Evolutionary conservation across 2,329 filamentous ascomycete genomes (phyloP).

Genomic region (Alternaria conjuncta): DNA sequence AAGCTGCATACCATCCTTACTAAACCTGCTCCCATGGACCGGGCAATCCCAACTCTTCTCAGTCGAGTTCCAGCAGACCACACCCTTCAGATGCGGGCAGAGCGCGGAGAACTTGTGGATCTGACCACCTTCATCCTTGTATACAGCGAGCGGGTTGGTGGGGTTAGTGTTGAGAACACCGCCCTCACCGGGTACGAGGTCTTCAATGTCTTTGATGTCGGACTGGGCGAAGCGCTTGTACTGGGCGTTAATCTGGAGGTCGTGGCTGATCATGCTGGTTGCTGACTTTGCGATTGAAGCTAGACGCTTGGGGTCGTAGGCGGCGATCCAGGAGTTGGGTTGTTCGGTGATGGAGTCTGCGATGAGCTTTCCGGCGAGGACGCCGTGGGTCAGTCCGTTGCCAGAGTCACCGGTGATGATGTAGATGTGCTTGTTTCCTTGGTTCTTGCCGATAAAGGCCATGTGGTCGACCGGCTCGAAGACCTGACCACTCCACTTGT

Average conservation of each 20-base stretch:
- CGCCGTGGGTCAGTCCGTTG: slow-evolving; percentile 64
- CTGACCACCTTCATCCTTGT: slow-evolving; percentile 62
- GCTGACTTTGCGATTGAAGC: slow-evolving; percentile 54
- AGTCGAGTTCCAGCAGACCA: slow-evolving; percentile 62
- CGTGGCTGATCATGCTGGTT: slow-evolving; percentile 57
- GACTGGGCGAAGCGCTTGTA: slow-evolving; percentile 62
- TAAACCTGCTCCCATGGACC: slow-evolving; percentile 53
- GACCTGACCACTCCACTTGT: slow-evolving; percentile 65
- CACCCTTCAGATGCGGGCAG: slow-evolving; percentile 63
- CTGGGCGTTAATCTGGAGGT: slow-evolving; percentile 62
- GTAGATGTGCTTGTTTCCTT: slow-evolving; percentile 59
- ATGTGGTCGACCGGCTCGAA: slow-evolving; percentile 63
- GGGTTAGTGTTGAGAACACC: slow-evolving; percentile 60
- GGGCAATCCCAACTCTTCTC: slow-evolving; percentile 58
- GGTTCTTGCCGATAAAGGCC: slow-evolving; percentile 64
- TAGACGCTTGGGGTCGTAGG: slow-evolving; percentile 61
- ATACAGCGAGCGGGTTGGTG: slow-evolving; percentile 60
- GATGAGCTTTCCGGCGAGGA: slow-evolving; percentile 60
- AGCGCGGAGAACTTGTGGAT: slow-evolving; percentile 60
- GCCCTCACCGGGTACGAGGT: slow-evolving; percentile 57
- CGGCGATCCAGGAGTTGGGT: slow-evolving; percentile 57
- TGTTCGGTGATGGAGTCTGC: slow-evolving; percentile 61
- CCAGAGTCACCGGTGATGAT: slow-evolving; percentile 65
- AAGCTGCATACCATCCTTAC: slow-evolving; percentile 51
- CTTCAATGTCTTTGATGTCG: slow-evolving; percentile 64